Conservation (phyloP, 805 yeast species). For the Suhomyces kilbournensis region DNA sequence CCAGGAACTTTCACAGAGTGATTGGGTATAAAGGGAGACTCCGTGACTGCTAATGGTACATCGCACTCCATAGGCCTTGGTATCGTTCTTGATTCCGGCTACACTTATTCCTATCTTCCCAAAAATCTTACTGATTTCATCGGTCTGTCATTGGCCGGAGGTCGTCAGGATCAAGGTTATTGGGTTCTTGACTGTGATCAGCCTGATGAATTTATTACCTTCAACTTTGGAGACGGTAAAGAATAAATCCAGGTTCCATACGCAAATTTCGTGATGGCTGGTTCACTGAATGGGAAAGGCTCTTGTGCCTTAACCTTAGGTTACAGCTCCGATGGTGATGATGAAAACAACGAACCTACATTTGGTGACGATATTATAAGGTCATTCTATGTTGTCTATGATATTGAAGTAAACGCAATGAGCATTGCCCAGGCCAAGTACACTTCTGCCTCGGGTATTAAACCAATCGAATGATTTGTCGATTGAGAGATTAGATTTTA, state of each 20-base stretch:
- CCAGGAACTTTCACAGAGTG: neutral
- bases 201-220: slow-evolving; percentile 6
- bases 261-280: slow-evolving; percentile 1
- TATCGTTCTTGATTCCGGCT: slow-evolving; percentile 9
- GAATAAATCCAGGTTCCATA: slow-evolving; percentile 4
- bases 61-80: neutral
- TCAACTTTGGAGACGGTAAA: slow-evolving; percentile 5
- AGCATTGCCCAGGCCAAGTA: slow-evolving; percentile 47
- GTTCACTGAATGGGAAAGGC: neutral
- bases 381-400: slow-evolving; percentile 53
- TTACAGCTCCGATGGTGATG: neutral
- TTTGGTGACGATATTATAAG: slow-evolving; percentile 55
- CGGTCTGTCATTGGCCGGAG: neutral
- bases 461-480: slow-evolving; percentile 10
- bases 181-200: neutral
- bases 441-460: slow-evolving; percentile 13
- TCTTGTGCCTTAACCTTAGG: neutral
- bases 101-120: too few species aligned
- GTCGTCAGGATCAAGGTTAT: neutral
- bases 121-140: neutral
- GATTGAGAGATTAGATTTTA: neutral
- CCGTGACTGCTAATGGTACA: neutral
- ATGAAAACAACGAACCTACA: slow-evolving; percentile 9
- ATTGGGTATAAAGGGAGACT: slow-evolving; percentile 2
- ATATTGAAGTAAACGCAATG: slow-evolving; percentile 43